Conservation (phyloP, 768 basidiomycete genomes). For the Hericium coralloides region DNA sequence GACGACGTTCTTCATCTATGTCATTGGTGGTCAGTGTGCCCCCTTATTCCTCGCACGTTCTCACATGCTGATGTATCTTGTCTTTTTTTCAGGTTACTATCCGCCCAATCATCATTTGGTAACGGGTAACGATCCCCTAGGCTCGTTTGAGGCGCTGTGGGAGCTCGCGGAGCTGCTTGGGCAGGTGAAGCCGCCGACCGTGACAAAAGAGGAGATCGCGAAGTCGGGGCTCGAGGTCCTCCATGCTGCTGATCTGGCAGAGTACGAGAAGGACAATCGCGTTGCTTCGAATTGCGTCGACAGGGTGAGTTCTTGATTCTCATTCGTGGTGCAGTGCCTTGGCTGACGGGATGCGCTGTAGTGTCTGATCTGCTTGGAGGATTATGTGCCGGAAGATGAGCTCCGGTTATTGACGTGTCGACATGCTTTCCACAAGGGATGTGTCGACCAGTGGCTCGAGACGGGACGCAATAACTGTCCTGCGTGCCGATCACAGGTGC, state of each 20-base stretch:
- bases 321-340: not conserved
- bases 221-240: constrained; percentile 76
- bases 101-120: constrained; percentile 85
- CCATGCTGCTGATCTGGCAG: constrained; percentile 30
- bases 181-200: constrained; percentile 76
- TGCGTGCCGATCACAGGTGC: constrained; percentile 73
- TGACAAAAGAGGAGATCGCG: constrained; percentile 75
- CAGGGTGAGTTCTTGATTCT: constrained; percentile 38
- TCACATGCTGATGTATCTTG: not conserved
- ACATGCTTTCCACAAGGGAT: constrained; percentile 85
- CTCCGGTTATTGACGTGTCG: constrained; percentile 74
- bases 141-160: constrained; percentile 74
- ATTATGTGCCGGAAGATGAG: constrained; percentile 72
- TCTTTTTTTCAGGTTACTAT: constrained; percentile 61
- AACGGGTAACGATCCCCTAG: constrained; percentile 62
- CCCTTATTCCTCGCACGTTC: not conserved
- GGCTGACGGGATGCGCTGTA: constrained; percentile 18
- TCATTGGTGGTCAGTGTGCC: constrained; percentile 61
- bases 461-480: constrained; percentile 84
- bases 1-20: constrained; percentile 84
- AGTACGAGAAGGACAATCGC: constrained; percentile 52
- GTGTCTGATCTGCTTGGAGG: constrained; percentile 82
- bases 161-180: constrained; percentile 81
- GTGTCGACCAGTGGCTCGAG: constrained; percentile 85
- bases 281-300: constrained; percentile 72